These are phyloP conservation scores for Ceratobasidium sp. DNA, from an alignment of 1,284 basidiomycete genomes.

Conservation along the genomic window DNA sequence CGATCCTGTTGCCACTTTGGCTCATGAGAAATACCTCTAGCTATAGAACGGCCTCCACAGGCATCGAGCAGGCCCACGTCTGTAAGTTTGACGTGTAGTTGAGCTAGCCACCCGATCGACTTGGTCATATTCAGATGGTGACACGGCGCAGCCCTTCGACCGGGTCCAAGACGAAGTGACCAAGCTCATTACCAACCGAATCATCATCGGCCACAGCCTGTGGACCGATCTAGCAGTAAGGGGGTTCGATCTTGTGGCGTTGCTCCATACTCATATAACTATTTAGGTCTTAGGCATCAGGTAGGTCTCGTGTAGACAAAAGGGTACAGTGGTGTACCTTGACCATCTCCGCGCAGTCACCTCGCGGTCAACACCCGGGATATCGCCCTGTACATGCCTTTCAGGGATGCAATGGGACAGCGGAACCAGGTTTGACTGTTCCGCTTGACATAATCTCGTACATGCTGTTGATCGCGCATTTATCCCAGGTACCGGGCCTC, in stretches of 20 bases:
- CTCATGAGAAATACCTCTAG: not conserved
- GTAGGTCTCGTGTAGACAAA: not conserved
- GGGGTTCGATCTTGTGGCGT: not conserved
- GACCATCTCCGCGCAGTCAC: slow-evolving; percentile 6
- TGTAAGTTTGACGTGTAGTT: slow-evolving; percentile 4
- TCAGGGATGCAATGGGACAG: slow-evolving; percentile 22
- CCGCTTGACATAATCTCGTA: not conserved
- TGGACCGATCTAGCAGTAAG: slow-evolving; percentile 35
- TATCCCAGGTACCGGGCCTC: not conserved
- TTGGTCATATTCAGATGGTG: not conserved
- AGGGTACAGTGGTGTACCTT: not conserved
- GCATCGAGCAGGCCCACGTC: slow-evolving; percentile 2
- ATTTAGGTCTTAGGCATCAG: slow-evolving; percentile 33
- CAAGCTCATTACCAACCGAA: slow-evolving; percentile 4
- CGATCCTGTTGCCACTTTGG: not conserved
- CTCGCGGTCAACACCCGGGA: slow-evolving; percentile 13
- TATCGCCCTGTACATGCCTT: slow-evolving; percentile 27
- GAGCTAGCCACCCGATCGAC: not conserved
- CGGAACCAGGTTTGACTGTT: slow-evolving; percentile 11
- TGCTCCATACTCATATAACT: slow-evolving; percentile 11
- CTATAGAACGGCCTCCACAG: slow-evolving; percentile 10
- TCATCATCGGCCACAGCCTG: slow-evolving; percentile 26
- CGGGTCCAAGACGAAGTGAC: slow-evolving; percentile 19
- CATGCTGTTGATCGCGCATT: not conserved
- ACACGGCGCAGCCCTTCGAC: slow-evolving; percentile 19